Conservation (phyloP, 1,139 yeast genomes). For the Hansenula anomala region DNA sequence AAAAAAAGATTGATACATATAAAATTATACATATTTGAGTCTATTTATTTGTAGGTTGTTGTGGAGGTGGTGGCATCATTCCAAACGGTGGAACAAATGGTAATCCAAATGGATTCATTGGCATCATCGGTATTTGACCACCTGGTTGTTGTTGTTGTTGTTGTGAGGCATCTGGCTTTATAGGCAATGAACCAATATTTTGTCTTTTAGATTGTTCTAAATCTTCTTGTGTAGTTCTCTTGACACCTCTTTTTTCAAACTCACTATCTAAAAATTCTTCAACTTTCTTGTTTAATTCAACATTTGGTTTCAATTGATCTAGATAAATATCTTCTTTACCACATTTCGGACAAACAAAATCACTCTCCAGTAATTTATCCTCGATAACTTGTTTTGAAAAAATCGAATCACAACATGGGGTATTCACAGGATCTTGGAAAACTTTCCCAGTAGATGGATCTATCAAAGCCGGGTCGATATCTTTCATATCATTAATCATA, state of each 20-base stretch:
- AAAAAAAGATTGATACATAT: no score
- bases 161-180: not conserved
- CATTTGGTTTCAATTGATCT: slow-evolving; percentile 64
- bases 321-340: slow-evolving; percentile 66
- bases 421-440: slow-evolving; percentile 70
- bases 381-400: slow-evolving; percentile 66
- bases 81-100: slow-evolving; percentile 12
- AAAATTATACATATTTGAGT: no score
- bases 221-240: slow-evolving; percentile 13
- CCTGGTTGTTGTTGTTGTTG: not conserved
- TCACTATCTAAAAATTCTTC: slow-evolving; percentile 41
- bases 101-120: slow-evolving; percentile 8
- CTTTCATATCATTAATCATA: slow-evolving; percentile 34
- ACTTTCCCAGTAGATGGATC: slow-evolving; percentile 59
- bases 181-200: slow-evolving; percentile 6
- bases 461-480: slow-evolving; percentile 54
- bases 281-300: slow-evolving; percentile 51
- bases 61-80: slow-evolving; percentile 4
- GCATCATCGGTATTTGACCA: slow-evolving; percentile 9
- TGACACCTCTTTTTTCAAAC: slow-evolving; percentile 21
- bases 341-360: slow-evolving; percentile 90
- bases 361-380: slow-evolving; percentile 69
- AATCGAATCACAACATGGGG: slow-evolving; percentile 72
- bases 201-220: slow-evolving; percentile 13
- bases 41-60: not conserved